Percentiles rank a stretch among this genome's conserved stretches.
These are phyloP conservation scores for Alternaria metachromatica DNA, from an alignment of 2,329 filamentous ascomycete genomes.

Conservation along the genomic window DNA sequence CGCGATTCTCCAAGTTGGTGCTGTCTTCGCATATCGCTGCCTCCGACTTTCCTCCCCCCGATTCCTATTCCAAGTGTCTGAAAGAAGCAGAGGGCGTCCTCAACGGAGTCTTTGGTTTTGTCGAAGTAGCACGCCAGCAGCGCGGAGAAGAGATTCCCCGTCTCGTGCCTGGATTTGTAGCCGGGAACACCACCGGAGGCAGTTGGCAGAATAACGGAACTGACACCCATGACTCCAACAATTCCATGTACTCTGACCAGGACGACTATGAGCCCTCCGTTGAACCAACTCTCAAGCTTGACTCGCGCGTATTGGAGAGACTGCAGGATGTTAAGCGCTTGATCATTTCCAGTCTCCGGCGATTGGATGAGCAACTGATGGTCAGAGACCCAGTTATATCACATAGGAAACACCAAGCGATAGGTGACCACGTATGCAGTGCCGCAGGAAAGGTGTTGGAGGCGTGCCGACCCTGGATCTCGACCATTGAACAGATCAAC, in stretches of 20 bases:
- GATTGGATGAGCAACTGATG: constrained; percentile 82
- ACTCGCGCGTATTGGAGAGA: constrained; percentile 78
- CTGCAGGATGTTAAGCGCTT: constrained; percentile 86
- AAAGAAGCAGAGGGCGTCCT: constrained; percentile 98
- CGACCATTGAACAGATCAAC: constrained; percentile 90
- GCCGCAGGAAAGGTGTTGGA: constrained; percentile 83
- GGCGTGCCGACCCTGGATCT: constrained; percentile 87
- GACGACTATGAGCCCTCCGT: constrained; percentile 77
- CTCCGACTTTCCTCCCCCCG: constrained; percentile 91
- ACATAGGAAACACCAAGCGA: constrained; percentile 75
- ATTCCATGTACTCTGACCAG: constrained; percentile 73
- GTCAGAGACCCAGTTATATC: constrained; percentile 83
- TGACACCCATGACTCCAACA: constrained; percentile 71
- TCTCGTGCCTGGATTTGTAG: constrained; percentile 91
- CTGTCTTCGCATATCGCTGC: constrained; percentile 97
- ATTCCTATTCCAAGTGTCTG: constrained; percentile 92
- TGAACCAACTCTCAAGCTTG: constrained; percentile 77
- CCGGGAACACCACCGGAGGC: constrained; percentile 81
- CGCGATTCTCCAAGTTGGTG: constrained; percentile 98
- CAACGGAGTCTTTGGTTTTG: constrained; percentile 92
- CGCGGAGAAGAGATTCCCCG: constrained; percentile 90
- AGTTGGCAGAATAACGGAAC: constrained; percentile 79
- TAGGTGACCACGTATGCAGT: constrained; percentile 82
- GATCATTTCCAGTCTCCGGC: constrained; percentile 83
- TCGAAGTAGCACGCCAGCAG: constrained; percentile 92